Evolutionary conservation across 179 eudicot genomes (phyloP).

Genomic region (Carnegiea gigantea): DNA sequence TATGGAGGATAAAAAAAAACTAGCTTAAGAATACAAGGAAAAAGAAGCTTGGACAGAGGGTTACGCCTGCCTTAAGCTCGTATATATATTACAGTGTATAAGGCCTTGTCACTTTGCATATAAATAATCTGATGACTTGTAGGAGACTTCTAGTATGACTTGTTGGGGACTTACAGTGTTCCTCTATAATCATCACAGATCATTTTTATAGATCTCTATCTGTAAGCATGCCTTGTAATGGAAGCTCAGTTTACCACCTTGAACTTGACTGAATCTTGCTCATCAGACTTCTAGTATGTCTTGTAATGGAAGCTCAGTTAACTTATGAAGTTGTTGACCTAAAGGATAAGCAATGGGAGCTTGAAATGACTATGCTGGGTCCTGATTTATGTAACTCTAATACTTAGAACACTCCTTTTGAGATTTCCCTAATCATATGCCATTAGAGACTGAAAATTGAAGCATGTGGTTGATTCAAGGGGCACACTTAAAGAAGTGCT

Average conservation of each 20-base stretch:
- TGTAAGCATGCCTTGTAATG: constrained; percentile 30
- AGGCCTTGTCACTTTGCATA: too few relatives aligned
- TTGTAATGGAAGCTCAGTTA: not conserved
- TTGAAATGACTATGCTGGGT: constrained; percentile 50
- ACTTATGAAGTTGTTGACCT: constrained; percentile 33
- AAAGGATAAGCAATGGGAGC: constrained; percentile 44
- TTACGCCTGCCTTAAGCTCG: too few relatives aligned
- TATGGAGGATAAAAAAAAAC: too few relatives aligned
- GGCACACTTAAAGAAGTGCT: constrained; percentile 41
- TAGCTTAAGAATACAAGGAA: too few relatives aligned
- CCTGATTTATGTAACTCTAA: constrained; percentile 26
- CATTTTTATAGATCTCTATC: constrained; percentile 12
- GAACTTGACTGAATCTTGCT: not conserved
- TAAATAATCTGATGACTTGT: too few relatives aligned
- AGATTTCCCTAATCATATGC: constrained; percentile 4
- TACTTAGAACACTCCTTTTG: constrained; percentile 1
- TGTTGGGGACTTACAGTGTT: too few relatives aligned
- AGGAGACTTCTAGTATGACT: too few relatives aligned
- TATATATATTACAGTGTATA: too few relatives aligned
- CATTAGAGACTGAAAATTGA: constrained; percentile 30
- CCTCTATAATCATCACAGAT: too few relatives aligned
- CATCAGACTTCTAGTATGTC: constrained; percentile 8
- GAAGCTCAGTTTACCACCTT: constrained; percentile 29
- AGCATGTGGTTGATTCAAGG: constrained; percentile 35
- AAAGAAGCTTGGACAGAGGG: too few relatives aligned